Base-by-base conservation (phyloP, 768 basidiomycete genomes). In the Phlebiopsis flavidoalba region DNA sequence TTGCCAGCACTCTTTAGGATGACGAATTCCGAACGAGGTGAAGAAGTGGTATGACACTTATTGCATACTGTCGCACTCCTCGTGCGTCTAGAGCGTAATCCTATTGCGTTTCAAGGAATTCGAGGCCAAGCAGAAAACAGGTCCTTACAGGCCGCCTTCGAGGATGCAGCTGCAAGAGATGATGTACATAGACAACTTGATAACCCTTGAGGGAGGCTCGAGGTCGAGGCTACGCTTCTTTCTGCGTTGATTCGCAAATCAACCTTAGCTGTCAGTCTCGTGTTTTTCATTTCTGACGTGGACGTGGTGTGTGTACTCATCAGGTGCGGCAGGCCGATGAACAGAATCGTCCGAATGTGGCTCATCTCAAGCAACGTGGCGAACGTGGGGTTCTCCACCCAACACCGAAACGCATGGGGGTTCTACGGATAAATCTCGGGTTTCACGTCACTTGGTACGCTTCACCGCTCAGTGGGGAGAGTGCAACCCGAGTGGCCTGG, bases 161-260 rank as follows among this genome's bases (percentile, higher is more conserved):
- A 33, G 15, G 33, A 36, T 3, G n/a, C 5, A 36, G 12, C 19
- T 21, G 33, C 17, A 31, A 5, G 8, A 60, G 7, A 67, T 67
- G 66, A 45, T 61, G 24, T 57, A 60, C 22, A 35, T 67, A 8
- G 24, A 54, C 45, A 33, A 52, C 8, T 43, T 64, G 14, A 54
- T 43, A 6, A 61, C 61, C 31, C 54, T 43, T 19, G 63, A 59
- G 0, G n/a, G 62, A 57, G 22, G 36, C 24, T 14, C 64, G 64
- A 19, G 63, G 64, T 0, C 56, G 21, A 1, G 66, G 66, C 11
- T 67, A 64, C 37, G 66, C 33, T 8, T 59, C 66, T 14, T 8
- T 59, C 66, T 14, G 60, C 64, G 1, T 58, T 67, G 1, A 60
- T 64, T 11, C 52, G 36, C 3, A 24, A 53, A 1, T 57, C 60